Percentiles rank a stretch among this genome's conserved stretches.
Evolutionary conservation across 306 rosid species (phyloP).

Genomic region (Castanopsis chinensis): DNA sequence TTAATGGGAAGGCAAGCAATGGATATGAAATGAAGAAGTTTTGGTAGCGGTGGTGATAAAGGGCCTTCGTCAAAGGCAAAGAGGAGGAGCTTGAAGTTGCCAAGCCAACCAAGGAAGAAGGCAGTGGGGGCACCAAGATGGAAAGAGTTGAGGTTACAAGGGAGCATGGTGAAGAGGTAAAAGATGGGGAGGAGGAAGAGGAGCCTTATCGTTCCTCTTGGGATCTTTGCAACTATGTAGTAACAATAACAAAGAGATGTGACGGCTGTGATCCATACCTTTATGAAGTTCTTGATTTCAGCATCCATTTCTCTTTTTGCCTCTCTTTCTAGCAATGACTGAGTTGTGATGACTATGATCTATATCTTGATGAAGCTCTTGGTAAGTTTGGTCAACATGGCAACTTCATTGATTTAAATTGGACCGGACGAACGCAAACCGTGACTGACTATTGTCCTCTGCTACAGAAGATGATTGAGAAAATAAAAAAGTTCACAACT

Average conservation of each 20-base stretch:
- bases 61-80: constrained; percentile 56
- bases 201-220: constrained; percentile 30
- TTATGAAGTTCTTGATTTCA: constrained; percentile 33
- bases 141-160: constrained; percentile 24
- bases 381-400: not conserved
- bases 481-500: no score
- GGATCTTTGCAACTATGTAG: constrained; percentile 28
- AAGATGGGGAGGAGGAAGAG: constrained; percentile 37
- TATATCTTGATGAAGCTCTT: not conserved
- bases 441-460: no score
- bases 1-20: constrained; percentile 64
- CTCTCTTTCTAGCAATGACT: no score
- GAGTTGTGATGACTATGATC: no score
- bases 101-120: constrained; percentile 55
- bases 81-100: constrained; percentile 40
- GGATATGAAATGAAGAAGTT: constrained; percentile 51
- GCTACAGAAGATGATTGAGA: no score
- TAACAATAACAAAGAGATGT: constrained; percentile 38
- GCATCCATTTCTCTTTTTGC: constrained; percentile 9
- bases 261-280: constrained; percentile 36
- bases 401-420: no score
- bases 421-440: no score
- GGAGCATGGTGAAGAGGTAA: constrained; percentile 38
- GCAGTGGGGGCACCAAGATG: constrained; percentile 35
- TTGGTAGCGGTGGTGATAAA: constrained; percentile 33